Base-by-base conservation (phyloP, 441 rosid genomes). In the Melastoma candidum region DNA sequence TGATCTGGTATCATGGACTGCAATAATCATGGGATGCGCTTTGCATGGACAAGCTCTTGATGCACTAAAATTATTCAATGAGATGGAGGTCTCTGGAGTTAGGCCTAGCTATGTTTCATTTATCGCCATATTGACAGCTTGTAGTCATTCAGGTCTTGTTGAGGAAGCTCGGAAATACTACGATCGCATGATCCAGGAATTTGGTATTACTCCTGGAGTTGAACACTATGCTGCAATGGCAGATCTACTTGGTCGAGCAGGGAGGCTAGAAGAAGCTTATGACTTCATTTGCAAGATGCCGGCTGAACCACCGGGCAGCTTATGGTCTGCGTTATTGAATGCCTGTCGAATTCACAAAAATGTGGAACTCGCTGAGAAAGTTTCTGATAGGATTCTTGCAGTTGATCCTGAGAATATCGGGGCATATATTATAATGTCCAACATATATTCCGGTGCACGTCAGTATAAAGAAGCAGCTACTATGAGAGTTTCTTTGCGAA, bases 201-300 rank as follows among this genome's bases (percentile, higher is more conserved):
- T 73, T 12, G 73, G 81, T 17, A 65, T 80, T 44, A 54, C 53
- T 48, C 84, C 74, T 0, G 77, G 68, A 58, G 59, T 82, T 48
- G 89, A 82, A 66, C 85, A 82, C 65, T 72, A 75, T 44, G 83
- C 89, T 58, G 84, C 84, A 12, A 46, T 82, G 46, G 79, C 77
- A 0, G 89, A 82, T 61, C 77, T 82, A 68, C 77, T 82, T 47
- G 80, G 85, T 29, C 89, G 85, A 41, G 84, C 83, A 25, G 89
- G 89, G 53, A 77, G 61, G 63, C 70, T 82, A 51, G 73, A 82
- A 54, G 83, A 82, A 70, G 85, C 89, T 4, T 82, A 66, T 14
- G 56, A 74, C 4, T 73, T 82, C 57, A 69, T 77, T 49, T 67
- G 70, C 10, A 48, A 48, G 32, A 76, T 72, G 80, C 58, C 26